These are phyloP conservation scores for Staphylotrichum tortipilum DNA, from an alignment of 495 filamentous ascomycete species.

Conservation along the genomic window DNA sequence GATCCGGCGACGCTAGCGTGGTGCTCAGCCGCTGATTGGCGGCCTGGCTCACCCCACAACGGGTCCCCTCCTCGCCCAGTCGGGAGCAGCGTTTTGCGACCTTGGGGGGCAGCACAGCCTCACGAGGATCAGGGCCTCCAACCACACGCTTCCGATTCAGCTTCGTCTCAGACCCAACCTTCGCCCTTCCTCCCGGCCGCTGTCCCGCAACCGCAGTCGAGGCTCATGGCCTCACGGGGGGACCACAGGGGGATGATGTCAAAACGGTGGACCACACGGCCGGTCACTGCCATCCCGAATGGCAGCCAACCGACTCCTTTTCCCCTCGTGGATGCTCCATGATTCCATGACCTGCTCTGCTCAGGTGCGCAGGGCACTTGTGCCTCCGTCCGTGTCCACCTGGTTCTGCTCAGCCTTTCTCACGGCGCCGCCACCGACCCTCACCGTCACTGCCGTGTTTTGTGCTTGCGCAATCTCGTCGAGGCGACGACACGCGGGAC, in stretches of 20 bases:
- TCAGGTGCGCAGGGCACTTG: neutral
- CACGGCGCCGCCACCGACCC: neutral
- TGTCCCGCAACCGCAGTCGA: neutral
- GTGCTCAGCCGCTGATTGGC: too few species aligned
- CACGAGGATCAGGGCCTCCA: conserved; percentile 1
- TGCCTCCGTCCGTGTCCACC: neutral
- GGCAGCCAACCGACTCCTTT: too few species aligned
- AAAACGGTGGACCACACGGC: too few species aligned
- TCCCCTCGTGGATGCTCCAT: too few species aligned
- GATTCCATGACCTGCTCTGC: neutral
- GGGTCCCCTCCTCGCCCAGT: too few species aligned
- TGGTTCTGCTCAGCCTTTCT: conserved; percentile 6
- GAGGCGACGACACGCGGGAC: too few species aligned
- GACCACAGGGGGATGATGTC: too few species aligned
- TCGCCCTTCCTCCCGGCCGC: neutral
- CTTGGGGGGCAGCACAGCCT: conserved; percentile 4
- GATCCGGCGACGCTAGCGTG: too few species aligned
- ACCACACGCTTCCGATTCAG: neutral
- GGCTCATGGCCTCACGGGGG: too few species aligned
- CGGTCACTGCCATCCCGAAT: conserved; percentile 5
- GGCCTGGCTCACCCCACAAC: too few species aligned
- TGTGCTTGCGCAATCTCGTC: too few species aligned
- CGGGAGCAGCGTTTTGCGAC: neutral
- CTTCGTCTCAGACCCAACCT: neutral
- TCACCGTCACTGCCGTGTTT: too few species aligned